Percentiles rank a stretch among this genome's conserved stretches.
Evolutionary conservation across 306 rosid genomes (phyloP).

Genomic region (Aeschynomene evenia): DNA sequence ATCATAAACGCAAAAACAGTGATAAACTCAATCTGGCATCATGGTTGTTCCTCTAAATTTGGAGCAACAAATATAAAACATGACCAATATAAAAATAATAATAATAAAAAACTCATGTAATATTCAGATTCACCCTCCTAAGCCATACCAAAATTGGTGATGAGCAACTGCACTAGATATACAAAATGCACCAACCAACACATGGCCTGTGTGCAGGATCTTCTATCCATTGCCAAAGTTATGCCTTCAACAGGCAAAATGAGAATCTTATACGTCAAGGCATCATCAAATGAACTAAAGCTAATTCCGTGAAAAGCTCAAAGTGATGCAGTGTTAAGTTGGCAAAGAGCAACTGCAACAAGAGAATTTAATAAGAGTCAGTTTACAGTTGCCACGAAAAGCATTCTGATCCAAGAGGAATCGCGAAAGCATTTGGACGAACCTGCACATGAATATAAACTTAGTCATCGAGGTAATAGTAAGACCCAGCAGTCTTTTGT

Average conservation of each 20-base stretch:
- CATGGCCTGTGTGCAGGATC: constrained; percentile 34
- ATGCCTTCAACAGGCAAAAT: constrained; percentile 25
- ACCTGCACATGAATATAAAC: constrained; percentile 29
- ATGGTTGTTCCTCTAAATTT: constrained; percentile 23
- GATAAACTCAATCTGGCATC: constrained; percentile 18
- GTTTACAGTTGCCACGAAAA: not conserved
- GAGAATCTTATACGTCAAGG: constrained; percentile 25
- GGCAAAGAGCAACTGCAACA: constrained; percentile 40
- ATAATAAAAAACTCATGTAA: constrained; percentile 22
- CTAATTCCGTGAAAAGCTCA: constrained; percentile 30
- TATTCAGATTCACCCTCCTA: constrained; percentile 34
- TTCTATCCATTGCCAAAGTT: constrained; percentile 27
- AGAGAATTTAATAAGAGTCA: not conserved
- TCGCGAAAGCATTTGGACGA: constrained; percentile 17
- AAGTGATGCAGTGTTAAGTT: constrained; percentile 7
- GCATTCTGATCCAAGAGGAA: not conserved
- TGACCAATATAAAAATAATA: not conserved
- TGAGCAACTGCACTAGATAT: constrained; percentile 37
- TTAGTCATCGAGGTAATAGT: constrained; percentile 91
- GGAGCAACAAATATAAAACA: constrained; percentile 14
- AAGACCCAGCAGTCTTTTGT: constrained; percentile 87
- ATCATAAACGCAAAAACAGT: not conserved
- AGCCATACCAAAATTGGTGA: constrained; percentile 51
- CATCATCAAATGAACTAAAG: constrained; percentile 25
- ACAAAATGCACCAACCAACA: constrained; percentile 42